Evolutionary conservation across 2,329 filamentous ascomycete species (phyloP), one percentile per base, ranked within the genome.

Genomic region (Rosellinia necatrix): DNA sequence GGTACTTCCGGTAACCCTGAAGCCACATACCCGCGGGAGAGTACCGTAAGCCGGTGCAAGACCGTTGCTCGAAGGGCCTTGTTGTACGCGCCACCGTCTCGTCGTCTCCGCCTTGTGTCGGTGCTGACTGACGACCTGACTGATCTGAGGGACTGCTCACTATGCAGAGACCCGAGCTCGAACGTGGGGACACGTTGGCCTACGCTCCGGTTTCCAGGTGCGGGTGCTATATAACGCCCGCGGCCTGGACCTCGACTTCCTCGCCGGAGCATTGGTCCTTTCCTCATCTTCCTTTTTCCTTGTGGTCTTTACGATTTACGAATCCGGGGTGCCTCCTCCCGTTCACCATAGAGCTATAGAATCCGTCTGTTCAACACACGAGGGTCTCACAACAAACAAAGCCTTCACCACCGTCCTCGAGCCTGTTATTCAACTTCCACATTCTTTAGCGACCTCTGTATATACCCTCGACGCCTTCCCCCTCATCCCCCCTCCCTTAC

Each of bases 241-340:
- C 29, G 15, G 21, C 48, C 58, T 38, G 21, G 48, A 24, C 25
- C 44, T 48, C 40, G 6, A 24, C n/a, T n/a, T 15, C 6, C 12
- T 46, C 32, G 34, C 19, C 27, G 42, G 17, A 32, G 21, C n/a
- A n/a, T n/a, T 46, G n/a, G n/a, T 54, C 34, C 15, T n/a, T 53
- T 60, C 51, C 24, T 47, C 46, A 62, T 49, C 57, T 58, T 56
- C 49, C 40, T 56, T 55, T 59, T 55, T 60, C 37, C 25, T 62
- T 60, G 58, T 60, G 60, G 60, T 62, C 60, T 58, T 62, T 17
- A 58, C 53, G 60, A 62, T 58, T 58, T 44, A 62, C 51, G 58
- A 62, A 55, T n/a, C 32, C 42, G 53, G 53, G 41, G 60, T 43
- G 41, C 27, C 22, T 34, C 19, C 50, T 48, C 53, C 57, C 27